Evolutionary conservation across 352 stramenopile species (phyloP).

Genomic region (Pythium chondricola): DNA sequence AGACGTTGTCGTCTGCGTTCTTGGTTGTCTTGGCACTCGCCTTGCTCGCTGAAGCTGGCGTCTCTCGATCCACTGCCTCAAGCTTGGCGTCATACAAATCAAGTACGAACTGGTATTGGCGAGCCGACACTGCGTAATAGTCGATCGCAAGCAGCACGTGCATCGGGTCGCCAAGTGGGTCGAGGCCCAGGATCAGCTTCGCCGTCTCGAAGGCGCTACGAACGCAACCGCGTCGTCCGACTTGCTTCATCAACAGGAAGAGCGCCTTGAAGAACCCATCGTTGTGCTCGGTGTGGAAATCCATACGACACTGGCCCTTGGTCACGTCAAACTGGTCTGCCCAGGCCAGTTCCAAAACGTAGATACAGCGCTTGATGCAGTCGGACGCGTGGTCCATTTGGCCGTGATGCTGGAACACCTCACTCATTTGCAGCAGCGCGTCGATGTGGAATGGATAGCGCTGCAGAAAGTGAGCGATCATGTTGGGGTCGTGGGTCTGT

Average conservation of each 20-base stretch:
- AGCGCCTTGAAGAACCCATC: slow-evolving; percentile 66
- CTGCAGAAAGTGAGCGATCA: slow-evolving; percentile 76
- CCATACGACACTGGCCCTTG: slow-evolving; percentile 79
- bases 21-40: background rate
- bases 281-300: slow-evolving; percentile 73
- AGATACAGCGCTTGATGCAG: slow-evolving; percentile 85
- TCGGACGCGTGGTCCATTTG: slow-evolving; percentile 83
- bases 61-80: slow-evolving; percentile 42
- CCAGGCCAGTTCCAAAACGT: slow-evolving; percentile 77
- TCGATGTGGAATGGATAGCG: slow-evolving; percentile 83
- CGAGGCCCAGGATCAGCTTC: slow-evolving; percentile 65
- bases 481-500: slow-evolving; percentile 76
- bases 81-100: slow-evolving; percentile 55
- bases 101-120: slow-evolving; percentile 76
- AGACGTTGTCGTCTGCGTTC: slow-evolving; percentile 24
- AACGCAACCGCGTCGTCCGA: slow-evolving; percentile 73
- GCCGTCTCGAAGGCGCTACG: slow-evolving; percentile 82
- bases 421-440: slow-evolving; percentile 78
- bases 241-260: slow-evolving; percentile 81
- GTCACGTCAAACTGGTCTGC: slow-evolving; percentile 78
- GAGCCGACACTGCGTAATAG: slow-evolving; percentile 77
- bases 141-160: slow-evolving; percentile 74
- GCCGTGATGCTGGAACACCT: slow-evolving; percentile 84
- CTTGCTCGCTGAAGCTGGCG: slow-evolving; percentile 1
- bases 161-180: slow-evolving; percentile 77